Percentiles rank a stretch among this genome's conserved stretches.
Evolutionary conservation across 306 rosid genomes (phyloP).

Genomic region (Inga leiocalycina): DNA sequence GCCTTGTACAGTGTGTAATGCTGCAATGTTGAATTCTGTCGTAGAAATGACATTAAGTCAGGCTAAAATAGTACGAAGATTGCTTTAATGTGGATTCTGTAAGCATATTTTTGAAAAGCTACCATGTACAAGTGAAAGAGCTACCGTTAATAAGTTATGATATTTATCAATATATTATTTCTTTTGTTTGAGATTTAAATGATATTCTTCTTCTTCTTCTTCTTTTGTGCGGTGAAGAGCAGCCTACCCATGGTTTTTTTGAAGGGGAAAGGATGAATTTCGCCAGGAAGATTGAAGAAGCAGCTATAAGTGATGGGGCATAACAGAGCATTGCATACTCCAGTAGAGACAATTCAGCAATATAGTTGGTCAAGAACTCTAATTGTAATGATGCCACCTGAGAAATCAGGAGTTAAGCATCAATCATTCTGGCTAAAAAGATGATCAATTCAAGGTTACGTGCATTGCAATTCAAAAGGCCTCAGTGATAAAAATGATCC

Average conservation of each 20-base stretch:
- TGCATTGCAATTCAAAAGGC: not conserved
- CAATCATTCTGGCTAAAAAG: not conserved
- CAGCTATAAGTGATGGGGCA: slow-evolving; percentile 88
- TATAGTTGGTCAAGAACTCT: slow-evolving; percentile 87
- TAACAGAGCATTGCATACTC: slow-evolving; percentile 84
- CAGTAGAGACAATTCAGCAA: slow-evolving; percentile 85
- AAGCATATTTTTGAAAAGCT: not conserved
- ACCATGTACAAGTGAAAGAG: too few species aligned
- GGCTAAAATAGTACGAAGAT: not conserved
- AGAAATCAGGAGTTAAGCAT: not conserved
- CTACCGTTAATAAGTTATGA: too few species aligned
- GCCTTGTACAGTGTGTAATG: slow-evolving; percentile 68
- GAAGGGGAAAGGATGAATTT: slow-evolving; percentile 66
- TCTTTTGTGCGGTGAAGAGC: not conserved
- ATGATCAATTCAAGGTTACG: not conserved
- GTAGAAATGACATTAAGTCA: slow-evolving; percentile 24
- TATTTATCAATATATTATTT: too few species aligned
- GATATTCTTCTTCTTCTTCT: not conserved
- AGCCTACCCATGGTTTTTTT: slow-evolving; percentile 84
- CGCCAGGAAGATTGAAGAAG: slow-evolving; percentile 89
- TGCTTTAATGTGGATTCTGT: not conserved
- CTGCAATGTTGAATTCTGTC: slow-evolving; percentile 71
- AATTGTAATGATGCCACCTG: slow-evolving; percentile 70
- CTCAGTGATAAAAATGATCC: not conserved
- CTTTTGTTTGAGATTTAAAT: too few species aligned